Evolutionary conservation across 2,329 filamentous ascomycete species (phyloP), one percentile per base, ranked within the genome.

Genomic region (Verticillium klebahnii): DNA sequence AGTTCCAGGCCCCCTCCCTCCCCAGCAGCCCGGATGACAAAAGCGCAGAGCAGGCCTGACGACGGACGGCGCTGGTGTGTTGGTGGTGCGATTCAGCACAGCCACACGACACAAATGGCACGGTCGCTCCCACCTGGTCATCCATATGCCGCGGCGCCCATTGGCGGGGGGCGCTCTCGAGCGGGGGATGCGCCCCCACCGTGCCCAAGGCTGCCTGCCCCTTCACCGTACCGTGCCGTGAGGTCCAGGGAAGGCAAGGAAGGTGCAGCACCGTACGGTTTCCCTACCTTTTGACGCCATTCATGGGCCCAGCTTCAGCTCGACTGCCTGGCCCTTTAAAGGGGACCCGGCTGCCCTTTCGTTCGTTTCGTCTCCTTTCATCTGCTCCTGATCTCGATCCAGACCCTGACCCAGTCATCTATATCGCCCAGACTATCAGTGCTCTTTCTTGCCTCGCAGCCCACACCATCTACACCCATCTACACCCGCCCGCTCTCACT

Each of bases 21-120:
- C 37, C 17, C 37, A 12, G 12, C 37, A 40, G 37, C 4, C 15
- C 6, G 37, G 17, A 15, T 15, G 37, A 15, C 37, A 40, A 36
- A 36, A n/a, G 37, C 14, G 37, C 1, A 23, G 40, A n/a, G n/a
- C 23, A 19, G 29, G 29, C 29, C 29, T 29, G 29, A 29, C 29
- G 29, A 23, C 17, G 19, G 45, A 52, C n/a, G n/a, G n/a, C 45
- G 34, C n/a, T 52, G n/a, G 45, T 19, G 19, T 14, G 54, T 56
- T 45, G 29, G 64, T 65, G 64, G 63, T 66, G 65, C 63, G 62
- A 66, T 66, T 66, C 54, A 60, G 62, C 65, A 66, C 65, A 65
- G 65, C 65, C 65, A 66, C 65, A 66, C 59, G 56, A 25, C 36
- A 29, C 57, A 29, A 63, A 66, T 66, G 59, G 62, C 60, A 64